Evolutionary conservation across 371 early-diverging fungal species (phyloP).

Genomic region (Smittium mucronatum): DNA sequence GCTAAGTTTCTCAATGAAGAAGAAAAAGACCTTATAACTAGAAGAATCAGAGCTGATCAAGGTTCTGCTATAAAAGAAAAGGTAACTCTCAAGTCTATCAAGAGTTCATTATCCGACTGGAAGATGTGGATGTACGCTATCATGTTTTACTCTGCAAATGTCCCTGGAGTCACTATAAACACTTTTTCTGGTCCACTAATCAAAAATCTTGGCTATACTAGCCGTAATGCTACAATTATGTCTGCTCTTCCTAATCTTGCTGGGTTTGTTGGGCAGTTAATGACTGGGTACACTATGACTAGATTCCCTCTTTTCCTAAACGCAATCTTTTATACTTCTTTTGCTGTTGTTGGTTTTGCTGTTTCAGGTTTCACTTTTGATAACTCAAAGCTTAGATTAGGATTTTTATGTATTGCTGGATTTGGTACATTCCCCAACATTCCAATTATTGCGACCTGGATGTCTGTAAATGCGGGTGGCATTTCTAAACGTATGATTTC

Average conservation of each 20-base stretch:
- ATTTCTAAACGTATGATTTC: conserved; percentile 11
- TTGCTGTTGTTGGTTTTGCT: conserved; percentile 10
- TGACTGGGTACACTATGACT: conserved; percentile 8
- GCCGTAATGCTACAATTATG: conserved; percentile 5
- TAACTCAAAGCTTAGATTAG: conserved; percentile 1
- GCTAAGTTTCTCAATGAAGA: conserved; percentile 40
- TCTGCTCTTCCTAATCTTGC: conserved; percentile 9
- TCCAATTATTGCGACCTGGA: conserved; percentile 11
- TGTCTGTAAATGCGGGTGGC: conserved; percentile 13
- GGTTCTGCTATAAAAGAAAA: conserved; percentile 11
- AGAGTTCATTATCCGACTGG: conserved; percentile 18
- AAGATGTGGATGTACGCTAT: conserved; percentile 15
- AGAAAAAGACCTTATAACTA: conserved; percentile 41
- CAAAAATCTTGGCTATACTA: conserved; percentile 9
- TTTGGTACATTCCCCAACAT: conserved; percentile 12
- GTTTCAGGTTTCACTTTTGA: conserved; percentile 10
- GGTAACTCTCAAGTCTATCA: conserved; percentile 16
- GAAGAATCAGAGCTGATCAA: conserved; percentile 36
- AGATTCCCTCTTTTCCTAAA: conserved; percentile 14
- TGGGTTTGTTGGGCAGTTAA: conserved; percentile 13
- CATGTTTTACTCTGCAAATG: conserved; percentile 8
- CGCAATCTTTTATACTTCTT: conserved; percentile 15
- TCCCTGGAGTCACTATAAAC: conserved; percentile 6
- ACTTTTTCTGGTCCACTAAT: conserved; percentile 9
- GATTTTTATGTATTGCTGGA: neutral